phyloP scores from a whole-genome alignment of 176 grass and related monocot genomes.

The Avena insularis region DNA sequence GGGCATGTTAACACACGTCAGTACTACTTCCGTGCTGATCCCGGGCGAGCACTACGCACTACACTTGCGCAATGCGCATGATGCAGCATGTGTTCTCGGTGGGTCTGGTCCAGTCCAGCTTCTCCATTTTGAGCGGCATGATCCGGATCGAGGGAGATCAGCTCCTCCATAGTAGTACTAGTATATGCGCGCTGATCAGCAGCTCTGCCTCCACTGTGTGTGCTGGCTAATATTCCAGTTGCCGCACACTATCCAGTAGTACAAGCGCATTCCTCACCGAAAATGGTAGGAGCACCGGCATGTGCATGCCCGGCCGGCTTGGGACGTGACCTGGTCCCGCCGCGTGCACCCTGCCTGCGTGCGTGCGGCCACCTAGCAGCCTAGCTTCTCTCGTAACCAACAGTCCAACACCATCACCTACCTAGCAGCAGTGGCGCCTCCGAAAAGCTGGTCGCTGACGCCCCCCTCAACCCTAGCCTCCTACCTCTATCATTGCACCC shows the following conservation, averaged over 20 bases:
- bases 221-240: not conserved
- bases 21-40: too few species aligned
- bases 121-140: not conserved
- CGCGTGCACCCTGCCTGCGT: not conserved
- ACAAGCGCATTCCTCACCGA: not conserved
- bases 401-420: too few species aligned
- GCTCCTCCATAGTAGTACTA: too few species aligned
- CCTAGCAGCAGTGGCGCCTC: not conserved
- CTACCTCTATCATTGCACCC: not conserved
- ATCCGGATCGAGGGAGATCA: slow-evolving; percentile 7
- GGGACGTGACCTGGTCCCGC: not conserved
- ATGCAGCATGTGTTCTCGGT: not conserved
- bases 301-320: slow-evolving; percentile 11
- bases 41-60: too few species aligned
- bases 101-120: not conserved
- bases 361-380: too few species aligned
- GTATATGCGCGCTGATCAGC: not conserved
- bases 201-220: not conserved
- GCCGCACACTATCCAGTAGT: too few species aligned
- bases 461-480: not conserved
- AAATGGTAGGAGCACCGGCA: slow-evolving; percentile 29
- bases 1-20: too few species aligned
- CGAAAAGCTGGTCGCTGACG: slow-evolving; percentile 33
- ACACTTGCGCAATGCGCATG: not conserved
- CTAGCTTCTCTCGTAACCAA: too few species aligned